Percentiles rank a stretch among this genome's conserved stretches.
phyloP scores from a whole-genome alignment of 2,329 filamentous ascomycete genomes.

The Ploettnerulaceae sp. region DNA sequence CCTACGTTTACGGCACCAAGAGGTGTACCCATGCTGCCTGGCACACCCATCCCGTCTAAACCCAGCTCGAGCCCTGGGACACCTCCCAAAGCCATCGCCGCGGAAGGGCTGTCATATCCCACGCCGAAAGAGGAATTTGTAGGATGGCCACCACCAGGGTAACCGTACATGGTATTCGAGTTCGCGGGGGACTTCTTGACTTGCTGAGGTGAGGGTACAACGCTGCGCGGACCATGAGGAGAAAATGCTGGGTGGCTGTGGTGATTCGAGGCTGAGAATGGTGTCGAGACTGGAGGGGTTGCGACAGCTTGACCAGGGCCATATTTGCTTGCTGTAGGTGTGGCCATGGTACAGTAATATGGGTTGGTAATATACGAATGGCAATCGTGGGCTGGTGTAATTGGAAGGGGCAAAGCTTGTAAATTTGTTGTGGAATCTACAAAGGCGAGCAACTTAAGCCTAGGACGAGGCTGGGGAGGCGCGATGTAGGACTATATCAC shows the following conservation, averaged over 20 bases:
- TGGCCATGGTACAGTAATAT: slow-evolving; percentile 28
- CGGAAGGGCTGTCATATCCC: slow-evolving; percentile 60
- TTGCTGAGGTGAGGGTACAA: slow-evolving; percentile 56
- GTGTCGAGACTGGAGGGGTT: slow-evolving; percentile 63
- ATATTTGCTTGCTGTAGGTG: slow-evolving; percentile 31
- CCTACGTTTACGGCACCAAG: slow-evolving; percentile 8
- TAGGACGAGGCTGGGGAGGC: slow-evolving; percentile 1
- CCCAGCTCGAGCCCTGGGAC: slow-evolving; percentile 41
- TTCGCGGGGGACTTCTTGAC: slow-evolving; percentile 54
- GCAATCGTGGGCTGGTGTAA: background rate
- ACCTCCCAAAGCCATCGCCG: slow-evolving; percentile 54
- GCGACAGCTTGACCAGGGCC: slow-evolving; percentile 34
- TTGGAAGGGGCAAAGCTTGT: background rate
- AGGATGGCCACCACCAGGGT: slow-evolving; percentile 35
- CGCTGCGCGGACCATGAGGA: slow-evolving; percentile 44
- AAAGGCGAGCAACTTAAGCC: background rate
- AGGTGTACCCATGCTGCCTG: slow-evolving; percentile 18
- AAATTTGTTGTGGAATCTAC: background rate
- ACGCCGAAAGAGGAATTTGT: slow-evolving; percentile 36
- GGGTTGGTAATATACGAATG: background rate
- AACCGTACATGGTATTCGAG: slow-evolving; percentile 41
- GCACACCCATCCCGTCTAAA: slow-evolving; percentile 27
- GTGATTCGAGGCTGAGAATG: slow-evolving; percentile 51
- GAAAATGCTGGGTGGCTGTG: slow-evolving; percentile 51
- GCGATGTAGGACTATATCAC: background rate